Evolutionary conservation across 1,139 yeast genomes (phyloP).

Genomic region (Lizanozyma gosingica): DNA sequence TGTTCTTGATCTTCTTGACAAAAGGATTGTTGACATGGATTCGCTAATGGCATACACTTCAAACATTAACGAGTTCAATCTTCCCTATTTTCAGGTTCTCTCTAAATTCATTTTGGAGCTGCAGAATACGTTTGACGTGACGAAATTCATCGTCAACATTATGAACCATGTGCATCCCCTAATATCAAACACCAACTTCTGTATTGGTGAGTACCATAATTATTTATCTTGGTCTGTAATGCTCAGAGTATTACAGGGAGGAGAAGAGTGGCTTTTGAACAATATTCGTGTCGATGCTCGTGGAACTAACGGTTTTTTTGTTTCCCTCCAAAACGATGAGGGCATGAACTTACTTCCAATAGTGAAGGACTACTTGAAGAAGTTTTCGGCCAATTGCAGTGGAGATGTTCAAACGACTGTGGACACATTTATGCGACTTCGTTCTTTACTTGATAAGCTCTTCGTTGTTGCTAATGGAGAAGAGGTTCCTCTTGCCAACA

Average conservation of each 20-base stretch:
- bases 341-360: slow-evolving; percentile 17
- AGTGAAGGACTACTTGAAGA: slow-evolving; percentile 30
- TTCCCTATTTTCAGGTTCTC: slow-evolving; percentile 27
- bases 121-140: slow-evolving; percentile 18
- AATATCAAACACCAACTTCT: background rate
- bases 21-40: slow-evolving; percentile 8
- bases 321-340: background rate
- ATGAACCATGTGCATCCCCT: background rate
- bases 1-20: slow-evolving; percentile 7
- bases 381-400: slow-evolving; percentile 22
- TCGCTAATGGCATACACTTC: slow-evolving; percentile 14
- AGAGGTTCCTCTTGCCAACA: slow-evolving; percentile 3
- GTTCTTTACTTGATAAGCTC: slow-evolving; percentile 10
- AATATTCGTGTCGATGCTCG: slow-evolving; percentile 9
- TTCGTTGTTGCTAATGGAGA: slow-evolving; percentile 9
- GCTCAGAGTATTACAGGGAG: slow-evolving; percentile 16
- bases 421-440: slow-evolving; percentile 10
- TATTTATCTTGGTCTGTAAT: slow-evolving; percentile 24
- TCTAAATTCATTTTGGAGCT: slow-evolving; percentile 12
- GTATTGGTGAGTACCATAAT: slow-evolving; percentile 31
- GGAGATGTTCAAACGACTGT: background rate
- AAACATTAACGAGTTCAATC: slow-evolving; percentile 26
- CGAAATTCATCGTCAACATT: slow-evolving; percentile 20
- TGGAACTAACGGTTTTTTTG: slow-evolving; percentile 4
- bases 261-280: slow-evolving; percentile 21